Conservation (phyloP, 768 basidiomycete species). For the Pulveroboletus sp. region DNA sequence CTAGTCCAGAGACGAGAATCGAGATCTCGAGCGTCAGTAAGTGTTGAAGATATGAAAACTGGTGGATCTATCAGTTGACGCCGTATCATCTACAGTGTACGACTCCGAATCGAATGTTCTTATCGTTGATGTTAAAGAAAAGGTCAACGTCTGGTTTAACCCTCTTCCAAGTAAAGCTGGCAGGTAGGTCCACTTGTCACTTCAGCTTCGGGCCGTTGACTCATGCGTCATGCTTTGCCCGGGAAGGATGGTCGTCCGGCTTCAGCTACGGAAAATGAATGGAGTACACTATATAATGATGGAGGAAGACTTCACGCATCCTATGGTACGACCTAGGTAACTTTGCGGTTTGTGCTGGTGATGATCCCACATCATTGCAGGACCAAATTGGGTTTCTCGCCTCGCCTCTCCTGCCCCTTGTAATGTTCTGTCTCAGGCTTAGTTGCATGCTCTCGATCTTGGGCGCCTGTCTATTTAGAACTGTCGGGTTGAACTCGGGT, state of each 20-base stretch:
- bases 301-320: constrained; percentile 59
- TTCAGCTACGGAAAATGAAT: constrained; percentile 45
- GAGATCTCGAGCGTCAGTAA: constrained; percentile 41
- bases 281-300: constrained; percentile 41
- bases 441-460: constrained; percentile 22
- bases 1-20: constrained; percentile 48
- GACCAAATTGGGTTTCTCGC: constrained; percentile 21
- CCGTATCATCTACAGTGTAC: constrained; percentile 37
- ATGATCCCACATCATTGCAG: constrained; percentile 8
- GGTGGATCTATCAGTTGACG: not conserved
- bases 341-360: not conserved
- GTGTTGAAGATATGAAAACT: constrained; percentile 11
- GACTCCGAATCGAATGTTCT: constrained; percentile 39
- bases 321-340: constrained; percentile 35
- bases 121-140: constrained; percentile 49
- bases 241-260: constrained; percentile 42
- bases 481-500: constrained; percentile 19
- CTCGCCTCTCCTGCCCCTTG: constrained; percentile 19
- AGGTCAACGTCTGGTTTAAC: constrained; percentile 37
- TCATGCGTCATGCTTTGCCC: not conserved
- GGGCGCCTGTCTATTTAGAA: constrained; percentile 19
- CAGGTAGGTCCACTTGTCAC: constrained; percentile 33
- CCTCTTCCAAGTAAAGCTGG: constrained; percentile 46
- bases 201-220: not conserved
- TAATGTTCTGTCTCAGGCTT: constrained; percentile 9